Percentiles rank a stretch among this genome's conserved stretches.
Evolutionary conservation across 257 asterid genomes (phyloP).

Genomic region (Osmanthus fragrans): DNA sequence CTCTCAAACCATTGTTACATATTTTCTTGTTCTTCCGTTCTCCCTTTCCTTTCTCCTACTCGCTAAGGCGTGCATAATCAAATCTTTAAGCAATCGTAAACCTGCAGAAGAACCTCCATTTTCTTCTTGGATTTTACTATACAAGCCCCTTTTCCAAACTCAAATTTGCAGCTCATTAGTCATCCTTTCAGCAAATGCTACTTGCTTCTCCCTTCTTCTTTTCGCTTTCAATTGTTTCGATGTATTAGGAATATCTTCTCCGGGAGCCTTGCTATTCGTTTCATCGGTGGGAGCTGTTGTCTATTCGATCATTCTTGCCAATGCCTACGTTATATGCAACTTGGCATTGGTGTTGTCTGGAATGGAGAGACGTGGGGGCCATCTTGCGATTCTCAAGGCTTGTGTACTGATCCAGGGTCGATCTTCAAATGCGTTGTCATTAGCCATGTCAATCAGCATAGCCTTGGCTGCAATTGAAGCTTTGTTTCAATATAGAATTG

Average conservation of each 20-base stretch:
- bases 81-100: constrained; percentile 23
- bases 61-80: constrained; percentile 45
- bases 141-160: constrained; percentile 50
- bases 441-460: constrained; percentile 44
- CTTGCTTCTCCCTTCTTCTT: constrained; percentile 45
- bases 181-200: constrained; percentile 51
- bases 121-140: constrained; percentile 30
- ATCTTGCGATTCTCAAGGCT: constrained; percentile 44
- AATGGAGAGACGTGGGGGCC: constrained; percentile 47
- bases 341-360: constrained; percentile 56
- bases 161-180: constrained; percentile 53
- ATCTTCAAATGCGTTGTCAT: constrained; percentile 52
- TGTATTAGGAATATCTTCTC: constrained; percentile 36
- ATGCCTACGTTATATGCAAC: constrained; percentile 48
- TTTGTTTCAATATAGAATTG: constrained; percentile 56
- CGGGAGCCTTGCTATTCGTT: constrained; percentile 22
- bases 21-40: constrained; percentile 32
- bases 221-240: constrained; percentile 39
- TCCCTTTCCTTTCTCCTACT: constrained; percentile 57
- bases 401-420: constrained; percentile 44
- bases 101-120: background rate
- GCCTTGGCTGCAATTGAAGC: constrained; percentile 57
- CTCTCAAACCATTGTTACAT: constrained; percentile 50
- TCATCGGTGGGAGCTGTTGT: constrained; percentile 44
- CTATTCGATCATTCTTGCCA: constrained; percentile 52